Evolutionary conservation across 352 stramenopile species (phyloP), one percentile per base, ranked within the genome.

Genomic region (Phytopythium cucurbitacearum): DNA sequence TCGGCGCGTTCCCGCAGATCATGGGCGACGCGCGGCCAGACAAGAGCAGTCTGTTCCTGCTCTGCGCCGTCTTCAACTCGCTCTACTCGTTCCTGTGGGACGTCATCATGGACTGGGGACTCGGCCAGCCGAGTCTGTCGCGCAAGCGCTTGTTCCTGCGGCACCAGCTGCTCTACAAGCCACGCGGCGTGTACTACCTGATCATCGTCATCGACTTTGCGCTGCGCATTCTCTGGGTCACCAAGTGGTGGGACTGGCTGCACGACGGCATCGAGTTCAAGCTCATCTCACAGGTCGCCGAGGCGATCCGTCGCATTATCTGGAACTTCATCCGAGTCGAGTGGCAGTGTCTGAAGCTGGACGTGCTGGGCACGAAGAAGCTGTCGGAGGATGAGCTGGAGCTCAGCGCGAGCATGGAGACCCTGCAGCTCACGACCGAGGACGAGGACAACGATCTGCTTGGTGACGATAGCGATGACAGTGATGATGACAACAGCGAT

Each of bases 11-110:
- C 51, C 82, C 82, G 41, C 80, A 88, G 59, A 54, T 91, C n/a
- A 78, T 85, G 59, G 76, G 72, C 16, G 56, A 76, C 4, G 64
- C 64, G 7, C 53, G 59, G 28, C 68, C 75, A 4, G 69, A 88
- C 43, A 73, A 77, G 39, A 83, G 73, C 62, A 81, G 61, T 32
- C 73, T 93, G 36, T 95, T 93, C 51, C 51, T 94, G 37, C 66
- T 89, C 1, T 87, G 76, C 48, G 85, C 83, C 0, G 82, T 89
- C 8, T 94, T 96, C 56, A 98, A 96, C 54, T 98, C 94, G 40
- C 68, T 98, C 11, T 99, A 98, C 65, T 98, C 91, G 57, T 98
- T 98, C 68, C 79, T 87, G 7, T 99, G 95, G 95, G 96, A 99
- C 65, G 92, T 99, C 2, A 89, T 96, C 57, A 98, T 99, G 89